Percentiles rank a stretch among this genome's conserved stretches.
phyloP scores from a whole-genome alignment of 805 yeast species.

The Yamadazyma phyllophila region DNA sequence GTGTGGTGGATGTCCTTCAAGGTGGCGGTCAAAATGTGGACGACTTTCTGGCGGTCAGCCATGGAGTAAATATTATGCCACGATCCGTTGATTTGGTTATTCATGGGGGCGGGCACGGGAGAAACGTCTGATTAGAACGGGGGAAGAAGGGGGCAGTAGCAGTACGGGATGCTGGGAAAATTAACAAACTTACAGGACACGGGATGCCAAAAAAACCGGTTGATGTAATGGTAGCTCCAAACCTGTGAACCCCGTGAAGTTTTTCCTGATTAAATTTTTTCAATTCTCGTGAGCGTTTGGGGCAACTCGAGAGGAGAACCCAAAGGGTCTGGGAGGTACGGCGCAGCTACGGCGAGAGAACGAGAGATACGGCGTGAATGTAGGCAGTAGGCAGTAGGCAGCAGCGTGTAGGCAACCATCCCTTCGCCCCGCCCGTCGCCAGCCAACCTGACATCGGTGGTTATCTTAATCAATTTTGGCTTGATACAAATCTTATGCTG shows the following conservation, averaged over 20 bases:
- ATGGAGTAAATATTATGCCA: constrained; percentile 28
- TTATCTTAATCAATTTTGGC: too few relatives aligned
- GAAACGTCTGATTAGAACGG: too few relatives aligned
- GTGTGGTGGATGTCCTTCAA: constrained; percentile 36
- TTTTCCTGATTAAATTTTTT: constrained; percentile 3
- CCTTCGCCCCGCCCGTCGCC: too few relatives aligned
- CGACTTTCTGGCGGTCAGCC: constrained; percentile 40
- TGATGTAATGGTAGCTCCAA: too few relatives aligned
- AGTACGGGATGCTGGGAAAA: background rate
- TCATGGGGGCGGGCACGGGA: background rate
- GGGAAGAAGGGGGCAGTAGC: too few relatives aligned
- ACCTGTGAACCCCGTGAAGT: background rate
- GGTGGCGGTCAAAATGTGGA: constrained; percentile 35
- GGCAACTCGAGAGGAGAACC: background rate
- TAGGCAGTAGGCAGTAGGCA: too few relatives aligned
- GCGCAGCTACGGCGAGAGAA: background rate
- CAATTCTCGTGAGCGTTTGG: background rate
- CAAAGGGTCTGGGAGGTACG: background rate
- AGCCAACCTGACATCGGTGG: too few relatives aligned
- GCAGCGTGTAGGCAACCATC: too few relatives aligned
- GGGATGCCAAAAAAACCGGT: too few relatives aligned
- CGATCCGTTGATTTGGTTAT: constrained; percentile 7
- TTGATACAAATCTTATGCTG: too few relatives aligned
- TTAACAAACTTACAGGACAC: background rate
- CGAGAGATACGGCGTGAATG: too few relatives aligned